Conservation (phyloP, 805 yeast species). For the Barnettozyma populi region DNA sequence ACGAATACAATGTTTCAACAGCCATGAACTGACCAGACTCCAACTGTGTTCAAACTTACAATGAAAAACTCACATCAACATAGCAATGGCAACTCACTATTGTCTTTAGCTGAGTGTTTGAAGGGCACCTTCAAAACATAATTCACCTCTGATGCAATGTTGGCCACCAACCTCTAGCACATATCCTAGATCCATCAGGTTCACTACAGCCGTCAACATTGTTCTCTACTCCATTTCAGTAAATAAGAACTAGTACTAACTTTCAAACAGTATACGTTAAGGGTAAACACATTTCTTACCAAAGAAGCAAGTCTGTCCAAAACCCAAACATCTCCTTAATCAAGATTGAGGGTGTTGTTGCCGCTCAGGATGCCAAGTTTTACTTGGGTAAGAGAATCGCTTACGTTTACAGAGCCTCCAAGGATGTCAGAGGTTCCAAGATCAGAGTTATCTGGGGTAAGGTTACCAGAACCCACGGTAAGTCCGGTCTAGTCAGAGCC, state of each 20-base stretch:
- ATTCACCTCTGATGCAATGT: too few relatives aligned
- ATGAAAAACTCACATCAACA: too few relatives aligned
- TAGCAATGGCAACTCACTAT: too few relatives aligned
- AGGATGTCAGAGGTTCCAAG: constrained; percentile 98
- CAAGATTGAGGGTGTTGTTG: constrained; percentile 93
- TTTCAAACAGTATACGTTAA: constrained; percentile 84
- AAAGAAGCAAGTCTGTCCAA: constrained; percentile 97
- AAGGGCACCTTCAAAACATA: too few relatives aligned
- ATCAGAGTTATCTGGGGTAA: constrained; percentile 99
- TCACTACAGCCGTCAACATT: not conserved
- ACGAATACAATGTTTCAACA: too few relatives aligned
- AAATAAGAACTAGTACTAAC: constrained; percentile 17
- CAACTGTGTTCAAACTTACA: too few relatives aligned
- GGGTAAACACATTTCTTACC: constrained; percentile 99
- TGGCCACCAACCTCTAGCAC: not conserved
- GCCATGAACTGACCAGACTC: too few relatives aligned
- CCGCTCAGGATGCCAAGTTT: constrained; percentile 94
- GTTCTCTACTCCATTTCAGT: not conserved
- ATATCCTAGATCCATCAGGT: not conserved
- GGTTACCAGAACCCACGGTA: constrained; percentile 98
- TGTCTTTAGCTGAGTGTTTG: too few relatives aligned
- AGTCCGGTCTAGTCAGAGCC: constrained; percentile 97
- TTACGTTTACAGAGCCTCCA: constrained; percentile 97
- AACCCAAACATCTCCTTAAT: constrained; percentile 97
- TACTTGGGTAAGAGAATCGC: constrained; percentile 99